Base-by-base conservation (phyloP, 176 grass and related monocot species). In the Aegilops umbellulata region DNA sequence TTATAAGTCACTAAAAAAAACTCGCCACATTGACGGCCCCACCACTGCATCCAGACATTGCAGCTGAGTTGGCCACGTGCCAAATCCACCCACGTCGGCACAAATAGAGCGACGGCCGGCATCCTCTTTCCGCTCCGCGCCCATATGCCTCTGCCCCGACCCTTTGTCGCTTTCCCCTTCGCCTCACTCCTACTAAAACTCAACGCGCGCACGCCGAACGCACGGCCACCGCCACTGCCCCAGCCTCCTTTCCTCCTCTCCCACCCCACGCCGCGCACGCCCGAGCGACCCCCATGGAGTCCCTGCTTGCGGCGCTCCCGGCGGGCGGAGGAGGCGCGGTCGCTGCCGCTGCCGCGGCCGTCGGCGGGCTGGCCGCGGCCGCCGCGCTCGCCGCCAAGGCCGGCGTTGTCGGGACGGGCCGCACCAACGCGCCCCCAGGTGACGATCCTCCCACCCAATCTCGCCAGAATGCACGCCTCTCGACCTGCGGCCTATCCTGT, bases 301-400 rank as follows among this genome's bases (percentile, higher is more conserved):
- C 25, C 23, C 60, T 80, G 16, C 78, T 80, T 24, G 38, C 60
- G 2, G 22, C 22, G 75, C 34, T 79, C 77, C 34, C 58, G 2
- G 34, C 57, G 15, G 15, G n/a, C 58, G 35, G 34, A 15, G 34
- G 58, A 8, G 72, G 42, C 15, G 73, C 46, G 3, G 72, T 75
- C 14, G 30, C 32, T 5, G 32, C 32, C 3, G 76, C 34, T 5
- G 77, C 34, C 19, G 77, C 51, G 19, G 75, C 53, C 11, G 53
- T 25, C 31, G 76, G 76, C 1, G 53, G 76, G 19, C 10, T 78
- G 75, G 75, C 75, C 24, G 72, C 72, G 4, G 72, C 25, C 3
- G 72, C 75, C 22, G 57, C 39, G 78, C 61, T 66, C 61, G 78
- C 78, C 38, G 24, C 24, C 14, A 74, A 74, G 53, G 51, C 53